These are phyloP conservation scores for Aegilops bicornis DNA, from an alignment of 176 grass and related monocot genomes.

Conservation along the genomic window DNA sequence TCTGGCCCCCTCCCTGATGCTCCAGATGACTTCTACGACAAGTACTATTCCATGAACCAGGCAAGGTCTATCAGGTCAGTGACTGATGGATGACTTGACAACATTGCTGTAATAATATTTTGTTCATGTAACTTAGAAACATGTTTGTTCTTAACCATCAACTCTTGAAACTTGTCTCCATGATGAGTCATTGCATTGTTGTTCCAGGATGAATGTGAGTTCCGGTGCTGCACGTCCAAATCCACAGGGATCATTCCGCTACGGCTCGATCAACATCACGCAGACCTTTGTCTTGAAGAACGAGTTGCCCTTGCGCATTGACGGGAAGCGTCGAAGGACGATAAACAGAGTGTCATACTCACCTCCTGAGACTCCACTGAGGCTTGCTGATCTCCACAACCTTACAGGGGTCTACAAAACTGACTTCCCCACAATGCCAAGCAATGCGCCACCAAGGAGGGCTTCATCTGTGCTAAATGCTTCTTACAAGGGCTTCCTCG, in stretches of 20 bases:
- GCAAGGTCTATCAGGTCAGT: conserved; percentile 82
- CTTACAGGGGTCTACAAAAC: conserved; percentile 57
- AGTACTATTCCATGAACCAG: conserved; percentile 74
- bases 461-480: conserved; percentile 64
- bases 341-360: conserved; percentile 75
- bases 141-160: background rate
- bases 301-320: conserved; percentile 39
- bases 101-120: background rate
- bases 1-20: conserved; percentile 72
- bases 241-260: conserved; percentile 89
- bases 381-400: conserved; percentile 68
- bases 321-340: conserved; percentile 54
- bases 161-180: background rate
- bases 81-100: background rate
- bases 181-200: conserved; percentile 11
- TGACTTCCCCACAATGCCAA: conserved; percentile 71
- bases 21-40: conserved; percentile 78
- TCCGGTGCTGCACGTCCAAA: conserved; percentile 83
- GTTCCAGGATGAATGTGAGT: conserved; percentile 74
- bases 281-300: conserved; percentile 71
- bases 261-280: conserved; percentile 74
- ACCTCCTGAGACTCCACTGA: conserved; percentile 75
- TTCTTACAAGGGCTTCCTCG: conserved; percentile 91
- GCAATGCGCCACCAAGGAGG: conserved; percentile 40
- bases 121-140: background rate